Evolutionary conservation across 2,329 filamentous ascomycete species (phyloP), one percentile per base, ranked within the genome.

Genomic region (Aspergillus piperis): DNA sequence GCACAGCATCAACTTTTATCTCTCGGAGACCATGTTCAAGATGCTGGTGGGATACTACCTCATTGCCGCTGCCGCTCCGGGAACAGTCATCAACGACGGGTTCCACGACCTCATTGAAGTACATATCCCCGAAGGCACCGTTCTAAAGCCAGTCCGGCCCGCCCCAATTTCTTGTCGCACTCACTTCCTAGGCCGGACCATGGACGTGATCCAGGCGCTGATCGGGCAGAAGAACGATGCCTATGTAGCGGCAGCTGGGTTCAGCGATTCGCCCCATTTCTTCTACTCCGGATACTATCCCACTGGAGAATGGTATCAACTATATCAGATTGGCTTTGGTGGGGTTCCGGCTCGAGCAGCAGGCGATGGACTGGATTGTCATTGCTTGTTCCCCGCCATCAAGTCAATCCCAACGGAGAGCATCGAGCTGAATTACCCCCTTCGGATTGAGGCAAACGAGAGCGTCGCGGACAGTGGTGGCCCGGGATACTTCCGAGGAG

Each of bases 311-410:
- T 82, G 79, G 73, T 83, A 77, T 62, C 76, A 82, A 58, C 72
- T 83, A 0, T 83, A 81, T 62, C 80, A 82, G 59, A 83, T 83
- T 56, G 80, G 79, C 0, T 83, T 83, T 39, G 81, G 80, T 4
- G 81, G 81, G 23, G 80, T 82, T 0, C 80, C 80, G 3, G 80
- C 80, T 0, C 75, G 80, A 0, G 78, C 78, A 1, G 76, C 77
- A 5, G 80, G 81, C 19, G 80, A 83, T 54, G 80, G 80, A 2
- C 78, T 77, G 1, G 80, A 83, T 62, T 82, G 81, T 59, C 81
- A 83, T 64, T 82, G 80, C 50, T 70, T 83, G 3, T 83, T 82
- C 67, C 80, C 81, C 0, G 78, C 79, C 1, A 82, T 83, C 70
- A 83, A 82, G 62, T 80, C 77, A 1, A 81, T 82, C 25, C 81